A percentile compares a stretch with the other conserved stretches of the same genome.
Evolutionary conservation across 805 yeast genomes (phyloP).

Genomic region (Suhomyces sp.): DNA sequence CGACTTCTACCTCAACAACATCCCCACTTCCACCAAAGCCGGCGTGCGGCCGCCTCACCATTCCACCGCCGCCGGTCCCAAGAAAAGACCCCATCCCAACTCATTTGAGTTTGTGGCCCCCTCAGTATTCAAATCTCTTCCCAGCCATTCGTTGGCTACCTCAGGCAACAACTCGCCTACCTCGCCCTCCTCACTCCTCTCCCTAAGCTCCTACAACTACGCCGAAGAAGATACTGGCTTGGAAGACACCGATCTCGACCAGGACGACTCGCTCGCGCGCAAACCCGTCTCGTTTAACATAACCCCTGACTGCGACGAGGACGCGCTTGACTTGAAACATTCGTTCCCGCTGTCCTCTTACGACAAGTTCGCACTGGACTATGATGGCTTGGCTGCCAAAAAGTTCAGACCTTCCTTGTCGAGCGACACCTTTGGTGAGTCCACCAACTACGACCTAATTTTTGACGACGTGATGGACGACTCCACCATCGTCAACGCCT

Average conservation of each 20-base stretch:
- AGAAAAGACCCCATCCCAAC: not conserved
- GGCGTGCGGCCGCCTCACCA: conserved; percentile 9
- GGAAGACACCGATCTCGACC: conserved; percentile 7
- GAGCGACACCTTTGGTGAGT: not conserved
- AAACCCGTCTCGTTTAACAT: conserved; percentile 3
- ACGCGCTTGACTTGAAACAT: conserved; percentile 2
- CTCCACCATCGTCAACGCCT: conserved; percentile 13
- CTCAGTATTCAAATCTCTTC: conserved; percentile 8
- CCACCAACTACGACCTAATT: conserved; percentile 19
- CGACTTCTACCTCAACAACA: conserved; percentile 38
- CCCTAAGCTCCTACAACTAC: conserved; percentile 28
- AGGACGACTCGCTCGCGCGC: conserved; percentile 1
- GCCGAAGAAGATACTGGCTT: conserved; percentile 14
- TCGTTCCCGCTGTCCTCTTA: not conserved
- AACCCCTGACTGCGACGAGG: conserved; percentile 7
- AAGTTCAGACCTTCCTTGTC: conserved; percentile 1
- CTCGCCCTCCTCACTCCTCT: conserved; percentile 35
- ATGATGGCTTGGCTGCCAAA: not conserved
- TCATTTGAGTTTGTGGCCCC: conserved; percentile 15
- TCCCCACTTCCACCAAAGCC: conserved; percentile 27
- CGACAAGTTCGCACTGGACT: not conserved
- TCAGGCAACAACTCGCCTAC: conserved; percentile 22
- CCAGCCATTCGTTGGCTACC: conserved; percentile 1
- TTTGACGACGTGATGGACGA: conserved; percentile 31
- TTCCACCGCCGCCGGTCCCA: not conserved